Conservation (phyloP, 129 eudicot species). For the Glebionis coronaria region DNA sequence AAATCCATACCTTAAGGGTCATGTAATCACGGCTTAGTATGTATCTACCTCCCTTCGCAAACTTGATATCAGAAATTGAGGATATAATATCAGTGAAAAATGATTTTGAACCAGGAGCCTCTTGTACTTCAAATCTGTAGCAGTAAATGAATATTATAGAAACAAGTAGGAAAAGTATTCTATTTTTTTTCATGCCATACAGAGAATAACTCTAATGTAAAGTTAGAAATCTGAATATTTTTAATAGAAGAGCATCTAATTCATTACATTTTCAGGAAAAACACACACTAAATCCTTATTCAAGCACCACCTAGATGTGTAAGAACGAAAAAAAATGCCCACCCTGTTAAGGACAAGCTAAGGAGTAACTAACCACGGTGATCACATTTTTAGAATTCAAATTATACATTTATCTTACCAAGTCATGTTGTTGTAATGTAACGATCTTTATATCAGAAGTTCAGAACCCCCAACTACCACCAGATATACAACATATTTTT, state of each 20-base stretch:
- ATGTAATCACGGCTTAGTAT: conserved; percentile 92
- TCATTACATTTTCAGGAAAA: too few species aligned
- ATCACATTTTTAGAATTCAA: too few species aligned
- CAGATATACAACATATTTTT: too few species aligned
- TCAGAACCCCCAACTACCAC: too few species aligned
- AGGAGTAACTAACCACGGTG: too few species aligned
- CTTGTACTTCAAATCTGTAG: conserved; percentile 86
- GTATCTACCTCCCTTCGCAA: conserved; percentile 82
- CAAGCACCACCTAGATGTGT: conserved; percentile 1
- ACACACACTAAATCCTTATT: background rate
- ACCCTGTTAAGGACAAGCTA: too few species aligned
- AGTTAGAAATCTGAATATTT: background rate
- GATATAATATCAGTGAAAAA: conserved; percentile 93
- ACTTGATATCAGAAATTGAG: conserved; percentile 88
- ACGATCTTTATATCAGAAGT: too few species aligned
- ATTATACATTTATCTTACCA: too few species aligned
- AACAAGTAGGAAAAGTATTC: background rate
- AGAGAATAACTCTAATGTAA: background rate
- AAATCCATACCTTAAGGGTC: conserved; percentile 76
- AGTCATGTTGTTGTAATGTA: too few species aligned
- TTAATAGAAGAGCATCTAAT: background rate
- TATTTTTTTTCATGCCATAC: background rate
- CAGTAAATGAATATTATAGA: conserved; percentile 2
- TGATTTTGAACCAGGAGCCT: conserved; percentile 82
- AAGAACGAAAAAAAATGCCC: too few species aligned